A percentile compares a stretch with the other conserved stretches of the same genome.
Evolutionary conservation across 2,329 filamentous ascomycete species (phyloP).

Genomic region (Colletotrichum sp.): DNA sequence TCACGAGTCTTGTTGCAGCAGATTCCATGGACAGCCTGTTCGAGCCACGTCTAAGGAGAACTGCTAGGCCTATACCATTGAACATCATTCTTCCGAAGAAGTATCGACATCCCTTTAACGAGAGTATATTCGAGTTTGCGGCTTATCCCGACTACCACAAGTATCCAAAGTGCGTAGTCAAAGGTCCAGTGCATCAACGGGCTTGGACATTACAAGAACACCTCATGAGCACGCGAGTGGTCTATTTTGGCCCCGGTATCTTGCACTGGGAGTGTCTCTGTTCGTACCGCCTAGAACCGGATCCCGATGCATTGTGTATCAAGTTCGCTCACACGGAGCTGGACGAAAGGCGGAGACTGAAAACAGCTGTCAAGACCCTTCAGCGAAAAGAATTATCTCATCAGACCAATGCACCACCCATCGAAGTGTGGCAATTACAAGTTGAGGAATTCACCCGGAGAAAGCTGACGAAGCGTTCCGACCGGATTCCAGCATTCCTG

Average conservation of each 20-base stretch:
- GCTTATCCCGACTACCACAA: neutral
- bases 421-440: neutral
- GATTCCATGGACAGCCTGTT: neutral
- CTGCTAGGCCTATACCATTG: neutral
- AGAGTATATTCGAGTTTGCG: neutral
- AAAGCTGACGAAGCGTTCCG: neutral
- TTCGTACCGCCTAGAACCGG: accelerated
- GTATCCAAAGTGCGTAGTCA: too few species aligned
- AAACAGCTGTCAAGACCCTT: neutral
- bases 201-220: neutral
- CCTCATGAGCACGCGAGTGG: neutral
- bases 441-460: neutral
- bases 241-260: neutral
- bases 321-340: too few species aligned
- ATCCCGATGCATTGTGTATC: neutral
- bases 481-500: neutral
- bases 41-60: accelerated
- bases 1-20: neutral
- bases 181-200: neutral
- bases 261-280: neutral
- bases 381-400: accelerated
- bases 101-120: neutral
- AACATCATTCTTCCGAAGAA: neutral
- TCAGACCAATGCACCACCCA: accelerated
- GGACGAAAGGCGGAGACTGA: too few species aligned